Base-by-base conservation (phyloP, 192 early-diverging fungal species). In the Podila verticillata region DNA sequence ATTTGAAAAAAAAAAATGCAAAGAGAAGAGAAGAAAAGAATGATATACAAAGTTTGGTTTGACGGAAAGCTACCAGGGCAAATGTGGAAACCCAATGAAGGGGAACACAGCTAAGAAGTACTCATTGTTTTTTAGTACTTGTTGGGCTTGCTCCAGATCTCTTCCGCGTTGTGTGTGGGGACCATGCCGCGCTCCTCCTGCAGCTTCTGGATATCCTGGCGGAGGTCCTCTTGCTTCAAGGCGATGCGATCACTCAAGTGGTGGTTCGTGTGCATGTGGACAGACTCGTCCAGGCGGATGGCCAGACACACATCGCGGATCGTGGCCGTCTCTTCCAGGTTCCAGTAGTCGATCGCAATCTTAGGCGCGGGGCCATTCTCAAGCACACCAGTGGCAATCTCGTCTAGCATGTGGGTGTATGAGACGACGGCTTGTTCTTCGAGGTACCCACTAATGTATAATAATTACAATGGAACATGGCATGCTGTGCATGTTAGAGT, bases 401-500 rank as follows among this genome's bases (percentile, higher is more conserved):
- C 92, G 36, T 90, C 87, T 48, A 98, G 74, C 82, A 95, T 93
- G 72, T 93, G 90, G 9, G 94, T 95, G 83, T 98, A 98, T 4
- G 95, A 95, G 28, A 95, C 87, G 13, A 97, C 93, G 0, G 97
- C 97, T 72, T 93, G 91, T 85, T 98, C 97, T 83, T 98, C 97
- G 32, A 98, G 86, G 66, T 98, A 98, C 0, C 97, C 97, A 15
- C 75, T 74, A 35, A 57, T 8, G 1, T 15, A 15, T 63, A 61
- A 15, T 39, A 7, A 15, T 44, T 6, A 54, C 49, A 60, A 30
- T 26, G 26, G 26, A 49, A 62, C 20, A n/a, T n/a, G n/a, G n/a
- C n/a, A n/a, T n/a, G n/a, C n/a, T n/a, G n/a, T n/a, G n/a, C n/a
- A n/a, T n/a, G n/a, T n/a, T n/a, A n/a, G n/a, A n/a, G n/a, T n/a